Evolutionary conservation across 805 yeast species (phyloP), one percentile per base, ranked within the genome.

Genomic region (Saturnispora hagleri): DNA sequence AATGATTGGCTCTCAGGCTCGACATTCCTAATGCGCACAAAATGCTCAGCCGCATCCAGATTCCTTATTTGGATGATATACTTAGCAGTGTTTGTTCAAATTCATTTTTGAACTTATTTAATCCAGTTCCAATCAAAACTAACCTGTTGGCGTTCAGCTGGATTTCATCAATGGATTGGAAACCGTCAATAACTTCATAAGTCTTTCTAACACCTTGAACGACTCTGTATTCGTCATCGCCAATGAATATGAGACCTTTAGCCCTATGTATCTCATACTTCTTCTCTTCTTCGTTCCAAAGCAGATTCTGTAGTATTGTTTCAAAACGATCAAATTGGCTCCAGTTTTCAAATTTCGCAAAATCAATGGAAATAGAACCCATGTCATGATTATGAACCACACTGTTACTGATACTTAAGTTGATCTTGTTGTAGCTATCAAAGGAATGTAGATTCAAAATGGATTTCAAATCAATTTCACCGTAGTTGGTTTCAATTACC

Each of bases 161-260:
- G 22, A 62, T 26, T 1, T 57, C 59, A 6, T 48, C 48, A 1
- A 52, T 26, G 12, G 55, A 49, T 13, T 57, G 58, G 3, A n/a
- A 24, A 1, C 66, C 69, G 4, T 77, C 81, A 4, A 83, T 73
- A 3, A 88, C 72, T 56, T 93, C 99, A 66, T 89, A 93, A 0
- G 96, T 89, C 51, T 89, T 93, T 54, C 98, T 74, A 0, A 93
- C 99, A 12, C 95, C 98, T 65, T 93, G 99, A 10, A 93, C 69
- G 7, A 89, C 86, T 56, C 77, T 74, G 22, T 75, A 80, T 7
- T 64, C 66, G 13, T 10, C 9, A 3, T 66, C 61, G 2, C 62
- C 64, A 7, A 66, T 62, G 55, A 82, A 75, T 7, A 89, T 56
- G 9, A 87, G 65, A 1, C 97, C 98, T 63, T 93, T 93, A 2